A percentile compares a stretch with the other conserved stretches of the same genome.
These are phyloP conservation scores for Agarophyton chilense DNA, from an alignment of 23 red algal genomes.

Conservation along the genomic window DNA sequence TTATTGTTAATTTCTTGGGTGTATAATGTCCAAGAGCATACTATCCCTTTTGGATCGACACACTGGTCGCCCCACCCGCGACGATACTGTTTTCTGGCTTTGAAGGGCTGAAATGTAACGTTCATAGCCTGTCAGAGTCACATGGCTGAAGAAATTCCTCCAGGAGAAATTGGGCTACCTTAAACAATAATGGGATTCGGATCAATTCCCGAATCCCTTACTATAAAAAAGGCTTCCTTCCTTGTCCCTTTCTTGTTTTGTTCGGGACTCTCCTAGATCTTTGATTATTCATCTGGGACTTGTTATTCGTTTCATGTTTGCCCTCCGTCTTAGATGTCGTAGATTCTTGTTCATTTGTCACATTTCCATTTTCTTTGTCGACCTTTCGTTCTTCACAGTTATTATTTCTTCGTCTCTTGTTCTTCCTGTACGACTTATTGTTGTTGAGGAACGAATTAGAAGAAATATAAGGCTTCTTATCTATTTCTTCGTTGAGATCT, in stretches of 20 bases:
- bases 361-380: too few relatives aligned
- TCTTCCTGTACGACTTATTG: neutral
- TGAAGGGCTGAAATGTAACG: neutral
- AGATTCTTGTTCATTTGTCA: too few relatives aligned
- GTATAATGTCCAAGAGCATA: conserved; percentile 22
- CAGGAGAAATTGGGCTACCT: conserved; percentile 16
- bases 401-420: neutral
- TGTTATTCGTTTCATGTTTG: too few relatives aligned
- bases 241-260: neutral
- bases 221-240: conserved; percentile 9
- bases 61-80: conserved; percentile 1
- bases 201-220: conserved; percentile 35
- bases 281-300: neutral
- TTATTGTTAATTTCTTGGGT: conserved; percentile 11
- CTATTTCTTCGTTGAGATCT: neutral
- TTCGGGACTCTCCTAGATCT: neutral
- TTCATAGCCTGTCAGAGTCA: conserved; percentile 33
- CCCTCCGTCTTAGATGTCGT: too few relatives aligned
- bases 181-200: conserved; percentile 43
- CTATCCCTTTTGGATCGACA: neutral
- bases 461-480: neutral
- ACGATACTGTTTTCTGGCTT: neutral
- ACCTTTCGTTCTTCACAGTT: too few relatives aligned
- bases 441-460: neutral
- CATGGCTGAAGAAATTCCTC: neutral